These are phyloP conservation scores for Stevia rebaudiana DNA, from an alignment of 140 eudicot species.

Conservation along the genomic window DNA sequence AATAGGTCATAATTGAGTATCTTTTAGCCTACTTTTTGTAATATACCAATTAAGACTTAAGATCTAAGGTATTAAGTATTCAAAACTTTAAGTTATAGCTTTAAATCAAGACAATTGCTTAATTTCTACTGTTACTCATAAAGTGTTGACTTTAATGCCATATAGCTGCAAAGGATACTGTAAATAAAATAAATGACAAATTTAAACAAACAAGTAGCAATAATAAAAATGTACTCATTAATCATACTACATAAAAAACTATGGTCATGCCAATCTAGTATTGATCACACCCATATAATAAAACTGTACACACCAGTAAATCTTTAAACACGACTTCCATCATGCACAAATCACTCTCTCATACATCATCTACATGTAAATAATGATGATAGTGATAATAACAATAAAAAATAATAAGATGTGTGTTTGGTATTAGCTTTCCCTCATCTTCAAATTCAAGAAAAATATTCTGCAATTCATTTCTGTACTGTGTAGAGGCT, in stretches of 20 bases:
- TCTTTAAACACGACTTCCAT: conserved; percentile 13
- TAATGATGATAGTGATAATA: neutral
- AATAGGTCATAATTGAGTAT: too few species aligned
- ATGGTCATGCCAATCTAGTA: conserved; percentile 40
- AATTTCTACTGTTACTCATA: conserved; percentile 12
- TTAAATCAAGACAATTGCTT: conserved; percentile 14
- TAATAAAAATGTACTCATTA: conserved; percentile 23
- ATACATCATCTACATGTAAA: conserved; percentile 31
- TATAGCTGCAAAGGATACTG: too few species aligned
- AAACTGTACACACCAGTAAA: conserved; percentile 51
- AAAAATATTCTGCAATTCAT: conserved; percentile 17
- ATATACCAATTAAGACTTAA: too few species aligned
- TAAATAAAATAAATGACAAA: neutral
- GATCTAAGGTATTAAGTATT: neutral
- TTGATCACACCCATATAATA: conserved; percentile 31
- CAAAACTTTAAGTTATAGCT: neutral
- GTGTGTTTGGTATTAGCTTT: conserved; percentile 33
- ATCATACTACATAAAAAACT: conserved; percentile 22
- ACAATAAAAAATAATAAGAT: conserved; percentile 7
- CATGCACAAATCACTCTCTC: conserved; percentile 37
- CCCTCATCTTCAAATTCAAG: conserved; percentile 7
- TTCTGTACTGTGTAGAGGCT: conserved; percentile 8
- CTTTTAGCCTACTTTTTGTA: too few species aligned
- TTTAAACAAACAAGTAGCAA: neutral
- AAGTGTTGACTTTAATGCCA: neutral